Base-by-base conservation (phyloP, 1,139 yeast genomes). In the Citeromyces siamensis region DNA sequence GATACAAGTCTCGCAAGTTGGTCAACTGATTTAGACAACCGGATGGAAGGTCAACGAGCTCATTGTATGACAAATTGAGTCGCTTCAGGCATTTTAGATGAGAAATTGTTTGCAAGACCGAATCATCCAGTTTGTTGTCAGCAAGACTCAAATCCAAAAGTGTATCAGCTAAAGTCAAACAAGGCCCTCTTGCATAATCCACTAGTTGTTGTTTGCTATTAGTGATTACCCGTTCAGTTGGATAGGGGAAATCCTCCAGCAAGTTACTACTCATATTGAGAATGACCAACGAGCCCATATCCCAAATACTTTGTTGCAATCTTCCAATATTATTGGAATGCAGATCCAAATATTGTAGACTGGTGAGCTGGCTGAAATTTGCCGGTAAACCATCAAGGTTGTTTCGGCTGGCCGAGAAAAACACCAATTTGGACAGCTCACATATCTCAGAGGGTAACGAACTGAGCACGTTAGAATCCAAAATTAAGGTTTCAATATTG, bases 401-500 rank as follows among this genome's bases (percentile, higher is more conserved):
- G 51, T 93, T 93, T 37, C 78, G 75, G 40, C 72, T 78, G 5
- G 80, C 66, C 5, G 94, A 82, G 34, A 90, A 60, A 42, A 73
- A 73, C 3, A 74, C 68, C 46, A 90, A 61, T 40, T 66, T 72
- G 19, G 62, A 59, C 46, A 90, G 65, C 3, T 58, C 51, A 1
- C 81, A 76, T 21, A 93, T 66, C 40, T 78, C 80, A 3, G 69
- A 64, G 0, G 98, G 96, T 19, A 90, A 57, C 18, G 74, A 68
- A 4, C 82, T 83, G 49, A 90, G 66, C 52, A 83, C 94, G 51
- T 90, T 90, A 48, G 80, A 77, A 55, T 85, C 94, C 44, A 90
- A 59, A 17, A 76, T 76, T 44, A 90, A 60, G 43, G 75, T 80
- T 50, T 84, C 95, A 38, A 86, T 63, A 42, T 74, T 71, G 0